These are phyloP conservation scores for Yamadazyma kitorensis DNA, from an alignment of 805 yeast genomes.

Conservation along the genomic window DNA sequence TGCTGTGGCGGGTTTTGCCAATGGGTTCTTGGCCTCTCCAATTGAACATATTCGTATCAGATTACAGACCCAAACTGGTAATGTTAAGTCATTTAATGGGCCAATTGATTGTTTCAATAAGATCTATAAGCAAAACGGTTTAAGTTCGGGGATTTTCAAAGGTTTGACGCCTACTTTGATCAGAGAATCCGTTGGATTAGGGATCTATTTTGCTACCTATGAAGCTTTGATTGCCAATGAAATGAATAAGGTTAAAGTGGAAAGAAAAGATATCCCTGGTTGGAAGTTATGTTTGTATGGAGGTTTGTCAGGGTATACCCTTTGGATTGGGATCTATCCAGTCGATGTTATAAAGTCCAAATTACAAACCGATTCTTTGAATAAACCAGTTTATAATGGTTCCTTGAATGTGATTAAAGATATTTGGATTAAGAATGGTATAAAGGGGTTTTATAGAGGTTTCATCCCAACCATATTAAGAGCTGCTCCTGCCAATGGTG, in stretches of 20 bases:
- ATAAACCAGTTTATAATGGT: constrained; percentile 56
- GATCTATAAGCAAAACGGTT: constrained; percentile 53
- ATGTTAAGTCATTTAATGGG: constrained; percentile 56
- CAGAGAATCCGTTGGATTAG: constrained; percentile 87
- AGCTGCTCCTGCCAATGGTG: constrained; percentile 98
- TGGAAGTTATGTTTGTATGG: constrained; percentile 86
- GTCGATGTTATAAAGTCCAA: constrained; percentile 88
- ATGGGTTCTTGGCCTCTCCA: constrained; percentile 86
- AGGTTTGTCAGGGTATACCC: constrained; percentile 84
- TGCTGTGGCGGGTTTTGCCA: constrained; percentile 87
- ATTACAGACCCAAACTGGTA: constrained; percentile 78
- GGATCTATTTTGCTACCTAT: constrained; percentile 83
- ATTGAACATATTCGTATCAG: constrained; percentile 94
- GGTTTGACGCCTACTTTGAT: constrained; percentile 81
- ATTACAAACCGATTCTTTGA: constrained; percentile 65
- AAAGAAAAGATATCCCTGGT: constrained; percentile 77
- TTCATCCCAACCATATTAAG: constrained; percentile 89
- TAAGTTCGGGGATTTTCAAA: constrained; percentile 56
- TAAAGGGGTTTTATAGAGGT: constrained; percentile 83
- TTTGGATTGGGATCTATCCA: constrained; percentile 87
- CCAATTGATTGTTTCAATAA: constrained; percentile 71
- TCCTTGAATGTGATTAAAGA: constrained; percentile 57
- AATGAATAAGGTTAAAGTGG: constrained; percentile 40
- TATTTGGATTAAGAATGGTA: constrained; percentile 57
- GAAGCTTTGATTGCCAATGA: constrained; percentile 81